Evolutionary conservation across 805 yeast genomes (phyloP).

Genomic region (Suhomyces prunicola): DNA sequence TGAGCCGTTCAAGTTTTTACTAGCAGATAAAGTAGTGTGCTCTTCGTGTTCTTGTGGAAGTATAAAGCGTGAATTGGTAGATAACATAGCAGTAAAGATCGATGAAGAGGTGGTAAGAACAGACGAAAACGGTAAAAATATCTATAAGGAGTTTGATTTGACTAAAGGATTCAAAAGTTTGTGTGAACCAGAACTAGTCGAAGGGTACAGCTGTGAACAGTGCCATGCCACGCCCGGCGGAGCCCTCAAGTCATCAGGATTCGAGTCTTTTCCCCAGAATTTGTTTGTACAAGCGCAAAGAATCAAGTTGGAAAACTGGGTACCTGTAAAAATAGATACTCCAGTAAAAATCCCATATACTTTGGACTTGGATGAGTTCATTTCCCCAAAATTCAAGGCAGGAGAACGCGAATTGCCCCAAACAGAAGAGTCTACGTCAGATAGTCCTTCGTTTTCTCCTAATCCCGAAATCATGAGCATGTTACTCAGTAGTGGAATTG

Average conservation of each 20-base stretch:
- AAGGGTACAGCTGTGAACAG: constrained; percentile 55
- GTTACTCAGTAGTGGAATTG: constrained; percentile 84
- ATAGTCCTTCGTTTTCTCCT: constrained; percentile 43
- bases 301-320: constrained; percentile 85
- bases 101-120: constrained; percentile 35
- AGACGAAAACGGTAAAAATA: constrained; percentile 43
- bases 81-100: constrained; percentile 62
- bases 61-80: constrained; percentile 53
- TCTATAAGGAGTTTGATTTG: constrained; percentile 50
- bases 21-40: constrained; percentile 63
- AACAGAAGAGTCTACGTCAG: constrained; percentile 9
- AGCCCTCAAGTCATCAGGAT: constrained; percentile 40
- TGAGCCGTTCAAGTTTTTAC: constrained; percentile 58
- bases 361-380: constrained; percentile 39
- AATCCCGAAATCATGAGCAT: constrained; percentile 51
- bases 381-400: constrained; percentile 35
- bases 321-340: constrained; percentile 75
- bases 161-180: constrained; percentile 45
- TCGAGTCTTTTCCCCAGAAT: constrained; percentile 66
- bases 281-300: constrained; percentile 74
- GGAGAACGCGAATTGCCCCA: constrained; percentile 24
- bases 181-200: constrained; percentile 52
- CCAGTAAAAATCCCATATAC: constrained; percentile 55
- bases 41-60: constrained; percentile 58
- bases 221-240: constrained; percentile 42